These are phyloP conservation scores for Neopestalotiopsis sp. DNA, from an alignment of 2,329 filamentous ascomycete species.

Conservation along the genomic window DNA sequence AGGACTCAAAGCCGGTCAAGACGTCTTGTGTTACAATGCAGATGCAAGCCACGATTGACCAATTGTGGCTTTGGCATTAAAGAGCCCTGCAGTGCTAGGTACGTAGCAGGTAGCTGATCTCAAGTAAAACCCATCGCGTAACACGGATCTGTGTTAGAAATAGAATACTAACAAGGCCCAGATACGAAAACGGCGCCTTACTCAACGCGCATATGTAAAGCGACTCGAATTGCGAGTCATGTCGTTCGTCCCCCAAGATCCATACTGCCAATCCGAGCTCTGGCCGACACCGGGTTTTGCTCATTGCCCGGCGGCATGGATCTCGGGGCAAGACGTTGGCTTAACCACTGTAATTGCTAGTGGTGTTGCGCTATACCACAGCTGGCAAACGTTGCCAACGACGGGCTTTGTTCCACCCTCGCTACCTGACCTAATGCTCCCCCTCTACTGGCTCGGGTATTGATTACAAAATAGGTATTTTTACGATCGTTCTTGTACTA, in stretches of 20 bases:
- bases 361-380: not conserved
- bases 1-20: not conserved
- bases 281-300: conserved; percentile 5
- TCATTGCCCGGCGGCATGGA: not conserved
- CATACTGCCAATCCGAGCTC: not conserved
- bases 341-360: not conserved
- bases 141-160: not conserved
- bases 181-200: conserved; percentile 5
- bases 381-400: not conserved
- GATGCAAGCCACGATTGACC: not conserved
- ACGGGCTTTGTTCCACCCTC: not conserved
- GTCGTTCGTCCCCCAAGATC: not conserved
- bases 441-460: not conserved
- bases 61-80: not conserved
- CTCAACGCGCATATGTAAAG: conserved; percentile 8
- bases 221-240: conserved; percentile 1
- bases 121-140: not conserved
- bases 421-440: not conserved
- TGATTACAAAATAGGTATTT: not conserved
- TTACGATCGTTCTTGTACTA: not conserved
- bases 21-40: not conserved
- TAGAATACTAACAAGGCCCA: not conserved
- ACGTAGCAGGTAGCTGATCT: not conserved
- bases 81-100: not conserved
- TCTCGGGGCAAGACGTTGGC: not conserved